Conservation (phyloP, 345 rosid genomes). For the Euphorbia tirucalli region DNA sequence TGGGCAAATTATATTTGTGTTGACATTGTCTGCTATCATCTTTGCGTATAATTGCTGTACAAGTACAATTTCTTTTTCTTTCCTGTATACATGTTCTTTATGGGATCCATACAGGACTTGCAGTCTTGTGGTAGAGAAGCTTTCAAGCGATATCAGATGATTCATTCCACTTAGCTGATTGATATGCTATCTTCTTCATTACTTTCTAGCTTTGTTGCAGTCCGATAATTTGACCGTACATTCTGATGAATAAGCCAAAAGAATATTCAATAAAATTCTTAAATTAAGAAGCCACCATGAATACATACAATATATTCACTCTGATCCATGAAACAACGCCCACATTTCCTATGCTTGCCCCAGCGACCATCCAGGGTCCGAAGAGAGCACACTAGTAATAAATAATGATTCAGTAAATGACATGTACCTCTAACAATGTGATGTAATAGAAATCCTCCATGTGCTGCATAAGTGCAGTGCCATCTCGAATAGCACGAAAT, state of each 20-base stretch:
- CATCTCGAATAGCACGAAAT: constrained; percentile 83
- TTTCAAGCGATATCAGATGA: background rate
- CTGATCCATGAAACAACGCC: background rate
- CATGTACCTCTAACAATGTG: constrained; percentile 74
- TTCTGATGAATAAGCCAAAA: constrained; percentile 42
- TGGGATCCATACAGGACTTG: background rate
- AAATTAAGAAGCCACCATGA: background rate
- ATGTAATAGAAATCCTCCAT: constrained; percentile 98
- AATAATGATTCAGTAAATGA: background rate
- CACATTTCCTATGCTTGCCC: background rate
- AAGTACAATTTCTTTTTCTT: background rate
- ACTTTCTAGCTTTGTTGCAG: constrained; percentile 18
- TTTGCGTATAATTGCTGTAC: background rate
- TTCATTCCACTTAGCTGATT: constrained; percentile 10
- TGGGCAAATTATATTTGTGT: background rate
- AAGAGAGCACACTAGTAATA: background rate
- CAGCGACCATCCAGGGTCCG: background rate
- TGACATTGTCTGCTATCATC: background rate
- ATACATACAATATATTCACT: background rate
- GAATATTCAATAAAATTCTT: too few relatives aligned
- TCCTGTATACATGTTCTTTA: constrained; percentile 2
- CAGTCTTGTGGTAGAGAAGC: background rate
- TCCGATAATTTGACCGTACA: constrained; percentile 58
- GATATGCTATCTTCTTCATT: constrained; percentile 20
- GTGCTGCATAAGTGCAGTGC: constrained; percentile 95